Evolutionary conservation across 2,329 filamentous ascomycete species (phyloP).

Genomic region (Lasiodiplodia sp.): DNA sequence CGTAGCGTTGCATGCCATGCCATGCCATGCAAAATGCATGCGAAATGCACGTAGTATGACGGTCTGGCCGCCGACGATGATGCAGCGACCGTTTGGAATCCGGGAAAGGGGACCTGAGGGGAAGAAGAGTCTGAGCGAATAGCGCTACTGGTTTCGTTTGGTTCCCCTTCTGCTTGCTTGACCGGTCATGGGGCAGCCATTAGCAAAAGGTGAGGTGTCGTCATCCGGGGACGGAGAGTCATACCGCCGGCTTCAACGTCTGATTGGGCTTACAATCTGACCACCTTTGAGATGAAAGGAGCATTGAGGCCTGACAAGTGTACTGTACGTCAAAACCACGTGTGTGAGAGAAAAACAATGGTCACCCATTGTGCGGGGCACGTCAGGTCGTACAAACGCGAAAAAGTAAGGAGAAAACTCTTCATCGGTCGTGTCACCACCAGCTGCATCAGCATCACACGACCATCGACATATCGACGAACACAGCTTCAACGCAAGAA

Average conservation of each 20-base stretch:
- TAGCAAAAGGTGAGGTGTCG: slow-evolving; percentile 2
- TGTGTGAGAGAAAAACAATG: not conserved
- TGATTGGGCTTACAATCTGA: not conserved
- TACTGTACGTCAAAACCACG: not conserved
- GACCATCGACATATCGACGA: not conserved
- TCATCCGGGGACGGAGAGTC: not conserved
- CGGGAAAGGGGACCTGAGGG: not conserved
- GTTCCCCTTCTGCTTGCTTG: not conserved
- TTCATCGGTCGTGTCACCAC: slow-evolving; percentile 10
- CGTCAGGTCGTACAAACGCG: not conserved
- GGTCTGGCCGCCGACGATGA: too few relatives aligned
- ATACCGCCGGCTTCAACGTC: slow-evolving; percentile 4
- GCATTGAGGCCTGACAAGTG: not conserved
- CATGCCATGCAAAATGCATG: too few relatives aligned
- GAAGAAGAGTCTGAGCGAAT: too few relatives aligned
- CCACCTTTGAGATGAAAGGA: not conserved
- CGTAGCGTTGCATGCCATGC: too few relatives aligned
- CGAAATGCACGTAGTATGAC: too few relatives aligned
- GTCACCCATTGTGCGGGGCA: not conserved
- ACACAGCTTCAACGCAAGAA: slow-evolving; percentile 6
- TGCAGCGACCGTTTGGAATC: not conserved
- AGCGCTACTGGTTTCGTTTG: not conserved
- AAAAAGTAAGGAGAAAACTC: not conserved
- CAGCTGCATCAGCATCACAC: not conserved
- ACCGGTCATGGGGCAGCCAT: slow-evolving; percentile 26